Base-by-base conservation (phyloP, 371 early-diverging fungal species). In the Nematocida major region DNA sequence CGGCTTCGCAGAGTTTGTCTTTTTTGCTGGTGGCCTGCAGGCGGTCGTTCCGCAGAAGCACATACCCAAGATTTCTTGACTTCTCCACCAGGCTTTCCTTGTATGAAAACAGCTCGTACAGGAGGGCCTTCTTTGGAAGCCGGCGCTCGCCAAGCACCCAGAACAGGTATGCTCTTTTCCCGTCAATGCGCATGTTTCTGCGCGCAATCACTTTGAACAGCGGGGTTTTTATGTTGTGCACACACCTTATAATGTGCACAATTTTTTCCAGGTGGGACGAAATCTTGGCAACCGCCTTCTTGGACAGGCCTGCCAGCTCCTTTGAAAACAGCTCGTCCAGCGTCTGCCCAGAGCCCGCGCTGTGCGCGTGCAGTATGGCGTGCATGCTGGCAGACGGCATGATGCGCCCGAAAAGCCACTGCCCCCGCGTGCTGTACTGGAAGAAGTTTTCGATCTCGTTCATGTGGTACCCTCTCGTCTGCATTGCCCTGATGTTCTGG, bases 81-180 rank as follows among this genome's bases (percentile, higher is more conserved):
- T 26, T 48, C 5, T 59, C 3, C n/a, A 73, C 2, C 13, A 59
- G 28, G 20, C 36, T 38, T 42, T 43, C 45, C 5, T 59, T 22
- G 49, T 50, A 73, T n/a, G 50, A 30, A 30, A 73, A 36, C 18
- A 73, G 49, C 76, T 73, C 76, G 65, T 73, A 73, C 20, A n/a
- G 5, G 11, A 51, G 38, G 13, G 59, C 49, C 9, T 42, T 38
- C n/a, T 36, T 22, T 5, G 63, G 59, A 20, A 42, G 11, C 7
- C 18, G 11, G 3, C 11, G 0, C 11, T 45, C 13, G 2, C 49
- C 18, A 7, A 70, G 70, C 30, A 70, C 20, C 4, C 32, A 32
- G 49, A 70, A 70, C 3, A 70, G 67, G 22, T 62, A 50, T 3
- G 70, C 70, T 11, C 28, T 0, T 45, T 54, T 42, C 22, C 36